Conservation (phyloP, 257 asterid genomes). For the Lavandula angustifolia region DNA sequence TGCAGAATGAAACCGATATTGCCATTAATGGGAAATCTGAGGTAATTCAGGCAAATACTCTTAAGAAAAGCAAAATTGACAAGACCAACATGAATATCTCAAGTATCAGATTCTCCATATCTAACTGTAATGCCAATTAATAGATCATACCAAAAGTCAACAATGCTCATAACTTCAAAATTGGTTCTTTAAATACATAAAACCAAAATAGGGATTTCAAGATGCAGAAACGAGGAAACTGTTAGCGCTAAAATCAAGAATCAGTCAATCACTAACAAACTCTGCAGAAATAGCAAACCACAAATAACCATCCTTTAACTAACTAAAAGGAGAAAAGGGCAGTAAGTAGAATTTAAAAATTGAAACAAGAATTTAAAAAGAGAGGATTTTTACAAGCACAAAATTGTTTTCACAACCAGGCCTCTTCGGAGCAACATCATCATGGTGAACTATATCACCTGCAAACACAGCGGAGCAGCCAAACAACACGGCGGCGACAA, state of each 20-base stretch:
- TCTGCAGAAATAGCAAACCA: conserved; percentile 13
- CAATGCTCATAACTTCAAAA: conserved; percentile 10
- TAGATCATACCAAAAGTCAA: conserved; percentile 22
- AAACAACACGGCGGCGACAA: conserved; percentile 45
- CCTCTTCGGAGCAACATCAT: conserved; percentile 72
- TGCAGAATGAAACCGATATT: conserved; percentile 2
- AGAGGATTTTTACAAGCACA: conserved; percentile 61
- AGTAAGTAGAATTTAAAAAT: conserved; percentile 15
- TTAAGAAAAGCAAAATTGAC: conserved; percentile 4
- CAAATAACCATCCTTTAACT: background rate
- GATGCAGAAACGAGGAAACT: conserved; percentile 25
- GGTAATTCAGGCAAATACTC: conserved; percentile 3
- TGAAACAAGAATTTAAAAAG: conserved; percentile 1
- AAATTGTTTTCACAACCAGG: conserved; percentile 88
- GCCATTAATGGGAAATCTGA: conserved; percentile 1
- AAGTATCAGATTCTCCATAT: background rate
- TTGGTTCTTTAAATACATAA: conserved; percentile 14
- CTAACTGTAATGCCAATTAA: conserved; percentile 11
- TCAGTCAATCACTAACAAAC: conserved; percentile 26
- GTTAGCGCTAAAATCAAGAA: conserved; percentile 30
- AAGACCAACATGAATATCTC: conserved; percentile 20
- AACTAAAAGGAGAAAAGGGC: background rate
- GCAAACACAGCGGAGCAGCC: conserved; percentile 53
- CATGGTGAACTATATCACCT: conserved; percentile 90
- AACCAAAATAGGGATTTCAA: background rate